Evolutionary conservation across 2,329 filamentous ascomycete genomes (phyloP).

Genomic region (Ophiocordyceps camponoti-saundersi): DNA sequence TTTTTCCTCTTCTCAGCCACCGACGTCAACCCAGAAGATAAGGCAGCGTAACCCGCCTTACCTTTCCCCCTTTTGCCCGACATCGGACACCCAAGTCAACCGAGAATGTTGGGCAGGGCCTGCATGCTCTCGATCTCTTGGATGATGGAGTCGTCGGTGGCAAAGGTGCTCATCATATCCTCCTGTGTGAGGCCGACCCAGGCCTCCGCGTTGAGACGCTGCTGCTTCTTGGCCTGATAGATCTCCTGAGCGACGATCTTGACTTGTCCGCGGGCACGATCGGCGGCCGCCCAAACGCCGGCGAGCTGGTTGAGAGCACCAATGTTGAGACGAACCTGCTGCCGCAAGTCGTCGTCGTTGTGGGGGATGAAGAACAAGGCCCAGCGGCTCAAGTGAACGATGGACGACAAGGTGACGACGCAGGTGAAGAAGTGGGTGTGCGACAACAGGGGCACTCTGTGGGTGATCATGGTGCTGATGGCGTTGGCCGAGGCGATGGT

Average conservation of each 20-base stretch:
- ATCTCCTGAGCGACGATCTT: conserved; percentile 67
- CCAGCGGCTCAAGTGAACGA: conserved; percentile 72
- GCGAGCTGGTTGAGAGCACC: conserved; percentile 55
- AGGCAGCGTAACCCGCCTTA: not conserved
- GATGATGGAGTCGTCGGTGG: conserved; percentile 41
- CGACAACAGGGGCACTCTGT: conserved; percentile 52
- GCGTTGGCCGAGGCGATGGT: conserved; percentile 65
- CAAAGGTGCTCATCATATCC: conserved; percentile 36
- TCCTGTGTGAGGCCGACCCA: conserved; percentile 38
- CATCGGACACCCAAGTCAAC: not conserved
- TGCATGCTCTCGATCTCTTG: conserved; percentile 31
- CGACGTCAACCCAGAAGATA: too few species aligned
- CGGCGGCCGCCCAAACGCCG: conserved; percentile 56
- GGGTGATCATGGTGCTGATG: conserved; percentile 57
- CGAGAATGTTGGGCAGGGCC: conserved; percentile 6
- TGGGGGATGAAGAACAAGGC: conserved; percentile 41
- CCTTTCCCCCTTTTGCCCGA: not conserved
- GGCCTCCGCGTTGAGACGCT: conserved; percentile 32
- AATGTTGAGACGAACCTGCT: conserved; percentile 64
- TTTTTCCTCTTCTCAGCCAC: too few species aligned
- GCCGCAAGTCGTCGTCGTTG: conserved; percentile 50
- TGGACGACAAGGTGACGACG: conserved; percentile 59
- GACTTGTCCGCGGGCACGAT: conserved; percentile 54
- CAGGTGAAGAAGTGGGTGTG: conserved; percentile 80
- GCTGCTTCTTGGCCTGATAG: conserved; percentile 39